Evolutionary conservation across 2,329 filamentous ascomycete genomes (phyloP).

Genomic region (Penicillium sp.): DNA sequence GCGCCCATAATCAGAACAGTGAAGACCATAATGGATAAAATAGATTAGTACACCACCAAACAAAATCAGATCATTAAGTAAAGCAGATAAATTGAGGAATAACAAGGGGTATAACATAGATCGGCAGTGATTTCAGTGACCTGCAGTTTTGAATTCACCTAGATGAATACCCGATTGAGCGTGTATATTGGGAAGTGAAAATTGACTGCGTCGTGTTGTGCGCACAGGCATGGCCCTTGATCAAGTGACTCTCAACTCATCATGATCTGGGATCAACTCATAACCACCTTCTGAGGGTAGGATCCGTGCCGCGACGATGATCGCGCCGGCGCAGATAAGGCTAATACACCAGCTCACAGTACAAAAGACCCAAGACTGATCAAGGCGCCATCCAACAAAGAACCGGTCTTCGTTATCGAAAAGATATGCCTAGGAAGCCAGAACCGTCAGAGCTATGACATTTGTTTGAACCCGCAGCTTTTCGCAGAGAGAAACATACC

Average conservation of each 20-base stretch:
- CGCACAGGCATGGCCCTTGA: not conserved
- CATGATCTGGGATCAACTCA: slow-evolving; percentile 67
- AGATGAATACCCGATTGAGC: not conserved
- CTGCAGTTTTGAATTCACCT: not conserved
- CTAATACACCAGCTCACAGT: slow-evolving; percentile 64
- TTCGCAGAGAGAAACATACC: slow-evolving; percentile 58
- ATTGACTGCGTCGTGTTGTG: not conserved
- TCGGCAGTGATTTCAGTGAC: not conserved
- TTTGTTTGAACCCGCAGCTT: not conserved
- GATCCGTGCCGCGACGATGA: slow-evolving; percentile 69
- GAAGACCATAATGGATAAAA: not conserved
- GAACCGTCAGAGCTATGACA: slow-evolving; percentile 5
- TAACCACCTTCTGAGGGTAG: slow-evolving; percentile 85
- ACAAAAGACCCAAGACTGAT: slow-evolving; percentile 76
- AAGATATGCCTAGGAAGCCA: slow-evolving; percentile 69
- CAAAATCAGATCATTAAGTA: not conserved
- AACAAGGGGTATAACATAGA: not conserved
- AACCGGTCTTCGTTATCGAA: slow-evolving; percentile 85
- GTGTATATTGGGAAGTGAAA: not conserved
- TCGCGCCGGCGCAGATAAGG: slow-evolving; percentile 57
- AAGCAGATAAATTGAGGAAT: not conserved
- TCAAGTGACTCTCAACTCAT: slow-evolving; percentile 15
- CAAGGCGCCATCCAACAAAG: slow-evolving; percentile 78
- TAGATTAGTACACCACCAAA: slow-evolving; percentile 1
- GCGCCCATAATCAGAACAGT: not conserved